Evolutionary conservation across 208 protist species (phyloP).

Genomic region (Trypanosoma vivax): DNA sequence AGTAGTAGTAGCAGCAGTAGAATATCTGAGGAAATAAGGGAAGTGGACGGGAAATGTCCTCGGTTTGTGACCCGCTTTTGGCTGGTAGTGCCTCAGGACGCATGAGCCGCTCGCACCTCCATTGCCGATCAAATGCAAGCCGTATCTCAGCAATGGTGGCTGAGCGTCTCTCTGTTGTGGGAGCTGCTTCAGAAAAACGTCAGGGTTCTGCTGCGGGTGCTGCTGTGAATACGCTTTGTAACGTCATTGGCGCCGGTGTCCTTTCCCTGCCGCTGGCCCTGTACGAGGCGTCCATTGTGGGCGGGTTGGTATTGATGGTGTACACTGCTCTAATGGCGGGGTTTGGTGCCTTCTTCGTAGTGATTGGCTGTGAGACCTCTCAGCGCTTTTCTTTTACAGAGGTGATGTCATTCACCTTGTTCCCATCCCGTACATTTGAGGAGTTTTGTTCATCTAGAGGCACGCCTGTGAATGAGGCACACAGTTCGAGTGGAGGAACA

Average conservation of each 20-base stretch:
- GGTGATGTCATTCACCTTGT: slow-evolving; percentile 43
- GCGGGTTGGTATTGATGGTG: slow-evolving; percentile 31
- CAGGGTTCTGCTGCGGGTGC: slow-evolving; percentile 39
- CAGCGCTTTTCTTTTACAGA: slow-evolving; percentile 57
- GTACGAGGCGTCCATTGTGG: slow-evolving; percentile 50
- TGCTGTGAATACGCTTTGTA: slow-evolving; percentile 65
- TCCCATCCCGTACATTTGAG: slow-evolving; percentile 44
- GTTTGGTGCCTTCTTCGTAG: slow-evolving; percentile 49
- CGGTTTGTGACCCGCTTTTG: slow-evolving; percentile 8
- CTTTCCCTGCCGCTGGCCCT: slow-evolving; percentile 58
- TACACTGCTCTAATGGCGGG: slow-evolving; percentile 27
- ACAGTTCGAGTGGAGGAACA: slow-evolving; percentile 3
- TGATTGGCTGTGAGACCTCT: slow-evolving; percentile 42
- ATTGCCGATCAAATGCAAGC: slow-evolving; percentile 28
- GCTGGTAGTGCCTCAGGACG: background rate
- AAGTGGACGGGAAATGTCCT: too few relatives aligned
- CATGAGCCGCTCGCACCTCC: slow-evolving; percentile 13
- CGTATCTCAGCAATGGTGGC: slow-evolving; percentile 46
- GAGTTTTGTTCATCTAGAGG: slow-evolving; percentile 22
- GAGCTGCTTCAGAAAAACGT: slow-evolving; percentile 18
- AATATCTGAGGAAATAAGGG: too few relatives aligned
- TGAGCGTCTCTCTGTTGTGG: slow-evolving; percentile 38
- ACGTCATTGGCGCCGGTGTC: slow-evolving; percentile 68
- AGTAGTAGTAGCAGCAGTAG: too few relatives aligned
- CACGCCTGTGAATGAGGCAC: background rate